phyloP scores from a whole-genome alignment of 257 asterid species.

The Coffea eugenioides region DNA sequence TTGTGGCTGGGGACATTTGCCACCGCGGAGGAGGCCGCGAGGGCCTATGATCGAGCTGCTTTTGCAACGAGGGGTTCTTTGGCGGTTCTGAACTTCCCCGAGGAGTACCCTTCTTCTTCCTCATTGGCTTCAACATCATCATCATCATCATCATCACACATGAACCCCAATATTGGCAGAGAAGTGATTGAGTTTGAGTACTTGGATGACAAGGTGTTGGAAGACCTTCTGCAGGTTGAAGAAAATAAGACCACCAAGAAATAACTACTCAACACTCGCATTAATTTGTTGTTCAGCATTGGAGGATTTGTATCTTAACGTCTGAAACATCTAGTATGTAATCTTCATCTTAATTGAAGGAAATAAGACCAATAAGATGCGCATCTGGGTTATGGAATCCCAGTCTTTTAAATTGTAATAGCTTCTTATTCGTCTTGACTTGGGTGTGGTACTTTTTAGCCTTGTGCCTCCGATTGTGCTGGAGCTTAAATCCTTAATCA shows the following conservation, averaged over 20 bases:
- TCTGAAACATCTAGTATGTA: neutral
- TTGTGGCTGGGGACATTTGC: conserved; percentile 71
- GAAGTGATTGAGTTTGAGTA: conserved; percentile 34
- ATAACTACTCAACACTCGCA: neutral
- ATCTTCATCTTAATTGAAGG: neutral
- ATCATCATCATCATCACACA: neutral
- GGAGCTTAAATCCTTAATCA: neutral
- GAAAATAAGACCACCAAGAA: conserved; percentile 7
- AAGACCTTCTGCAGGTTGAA: conserved; percentile 30
- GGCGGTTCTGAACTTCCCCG: conserved; percentile 69
- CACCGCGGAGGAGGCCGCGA: conserved; percentile 72
- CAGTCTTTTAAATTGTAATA: neutral
- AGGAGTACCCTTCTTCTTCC: conserved; percentile 43
- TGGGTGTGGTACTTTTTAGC: neutral
- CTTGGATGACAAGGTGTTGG: conserved; percentile 33
- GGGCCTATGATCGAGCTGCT: conserved; percentile 72
- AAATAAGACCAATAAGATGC: no score
- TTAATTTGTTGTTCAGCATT: neutral
- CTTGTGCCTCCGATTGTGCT: neutral
- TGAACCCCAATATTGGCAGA: neutral
- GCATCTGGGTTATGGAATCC: neutral
- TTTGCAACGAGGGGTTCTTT: conserved; percentile 48
- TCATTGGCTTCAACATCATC: conserved; percentile 15
- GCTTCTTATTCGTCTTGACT: no score
- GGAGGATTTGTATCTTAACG: neutral